Conservation (phyloP, 176 grass and related monocot genomes). For the Zizania latifolia region DNA sequence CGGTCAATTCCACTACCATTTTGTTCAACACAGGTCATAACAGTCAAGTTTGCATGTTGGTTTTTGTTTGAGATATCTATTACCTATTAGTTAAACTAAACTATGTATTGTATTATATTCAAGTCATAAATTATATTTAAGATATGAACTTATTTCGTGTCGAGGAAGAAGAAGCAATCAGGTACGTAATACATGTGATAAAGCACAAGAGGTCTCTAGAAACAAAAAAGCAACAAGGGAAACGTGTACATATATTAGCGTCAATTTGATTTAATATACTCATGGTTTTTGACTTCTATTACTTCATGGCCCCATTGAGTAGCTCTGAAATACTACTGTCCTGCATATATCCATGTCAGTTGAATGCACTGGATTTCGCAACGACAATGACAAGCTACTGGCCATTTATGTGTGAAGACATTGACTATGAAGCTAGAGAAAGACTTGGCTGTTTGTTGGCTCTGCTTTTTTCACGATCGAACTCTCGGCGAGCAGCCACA, state of each 20-base stretch:
- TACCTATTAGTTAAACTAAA: too few species aligned
- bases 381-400: not conserved
- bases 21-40: too few species aligned
- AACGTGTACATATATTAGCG: not conserved
- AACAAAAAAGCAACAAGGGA: not conserved
- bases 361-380: not conserved
- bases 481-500: not conserved
- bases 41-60: too few species aligned
- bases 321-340: not conserved
- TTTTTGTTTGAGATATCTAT: too few species aligned
- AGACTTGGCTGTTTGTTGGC: not conserved
- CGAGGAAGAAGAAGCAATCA: too few species aligned
- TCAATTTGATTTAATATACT: not conserved
- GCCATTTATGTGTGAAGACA: constrained; percentile 23
- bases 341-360: not conserved
- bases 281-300: not conserved
- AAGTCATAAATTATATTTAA: too few species aligned
- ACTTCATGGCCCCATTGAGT: not conserved
- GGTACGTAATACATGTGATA: not conserved
- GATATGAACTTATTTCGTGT: too few species aligned
- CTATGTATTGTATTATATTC: too few species aligned
- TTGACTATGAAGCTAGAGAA: constrained; percentile 17
- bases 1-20: too few species aligned
- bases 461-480: not conserved
- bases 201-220: not conserved